phyloP scores from a whole-genome alignment of 305 asterid species.

The Salvia sclarea region DNA sequence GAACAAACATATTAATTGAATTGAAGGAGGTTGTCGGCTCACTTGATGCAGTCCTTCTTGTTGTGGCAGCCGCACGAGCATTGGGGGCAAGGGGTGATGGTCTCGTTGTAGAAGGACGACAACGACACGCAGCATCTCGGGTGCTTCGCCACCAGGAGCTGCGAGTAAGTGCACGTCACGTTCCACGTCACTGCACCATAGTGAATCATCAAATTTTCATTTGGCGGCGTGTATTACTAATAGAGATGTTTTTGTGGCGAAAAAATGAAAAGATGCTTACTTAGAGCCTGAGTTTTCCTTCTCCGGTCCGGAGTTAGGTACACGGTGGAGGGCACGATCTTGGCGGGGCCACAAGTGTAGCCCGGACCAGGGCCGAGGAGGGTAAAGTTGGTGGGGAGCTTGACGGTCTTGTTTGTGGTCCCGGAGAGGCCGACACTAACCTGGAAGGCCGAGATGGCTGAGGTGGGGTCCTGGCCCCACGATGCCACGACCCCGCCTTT shows the following conservation, averaged over 20 bases:
- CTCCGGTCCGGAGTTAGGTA: conserved; percentile 60
- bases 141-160: conserved; percentile 54
- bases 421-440: conserved; percentile 75
- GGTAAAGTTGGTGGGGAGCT: conserved; percentile 67
- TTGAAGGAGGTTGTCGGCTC: no score
- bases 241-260: no score
- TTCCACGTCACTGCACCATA: conserved; percentile 88
- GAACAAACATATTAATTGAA: no score
- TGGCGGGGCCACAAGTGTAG: conserved; percentile 83
- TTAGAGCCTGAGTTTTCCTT: conserved; percentile 72
- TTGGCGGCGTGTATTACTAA: no score
- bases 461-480: conserved; percentile 82
- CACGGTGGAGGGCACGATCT: conserved; percentile 68
- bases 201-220: no score
- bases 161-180: conserved; percentile 86
- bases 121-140: conserved; percentile 85
- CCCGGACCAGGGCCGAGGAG: conserved; percentile 82
- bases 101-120: conserved; percentile 74
- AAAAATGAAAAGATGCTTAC: no score
- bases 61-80: conserved; percentile 78
- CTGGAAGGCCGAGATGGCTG: conserved; percentile 66
- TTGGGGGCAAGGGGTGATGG: conserved; percentile 64
- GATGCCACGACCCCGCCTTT: conserved; percentile 80
- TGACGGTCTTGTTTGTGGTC: conserved; percentile 77
- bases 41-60: conserved; percentile 60